Percentiles rank a stretch among this genome's conserved stretches.
Conservation (phyloP, 495 filamentous ascomycete species). For the Neurospora sp. region DNA sequence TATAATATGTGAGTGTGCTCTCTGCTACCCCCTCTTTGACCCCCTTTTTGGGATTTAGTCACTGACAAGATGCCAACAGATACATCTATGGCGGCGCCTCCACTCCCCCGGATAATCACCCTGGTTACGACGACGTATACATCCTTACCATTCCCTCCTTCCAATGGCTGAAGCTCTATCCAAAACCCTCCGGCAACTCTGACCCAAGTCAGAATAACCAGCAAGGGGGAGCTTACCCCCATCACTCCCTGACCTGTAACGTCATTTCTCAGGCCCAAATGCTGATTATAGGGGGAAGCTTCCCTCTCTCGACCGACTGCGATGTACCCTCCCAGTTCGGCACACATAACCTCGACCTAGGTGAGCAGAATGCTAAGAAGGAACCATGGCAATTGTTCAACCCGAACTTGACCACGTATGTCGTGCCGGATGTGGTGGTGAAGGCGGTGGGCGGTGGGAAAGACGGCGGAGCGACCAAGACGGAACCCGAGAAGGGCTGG, state of each 20-base stretch:
- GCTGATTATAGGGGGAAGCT: constrained; percentile 63
- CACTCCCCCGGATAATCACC: constrained; percentile 23
- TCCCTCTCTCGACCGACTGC: constrained; percentile 51
- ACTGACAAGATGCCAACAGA: constrained; percentile 14
- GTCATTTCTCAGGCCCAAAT: constrained; percentile 46
- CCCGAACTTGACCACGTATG: constrained; percentile 38
- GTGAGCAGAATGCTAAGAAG: constrained; percentile 27
- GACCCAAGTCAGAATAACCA: background rate
- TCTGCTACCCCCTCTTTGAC: background rate
- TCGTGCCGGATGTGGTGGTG: constrained; percentile 49
- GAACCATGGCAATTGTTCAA: constrained; percentile 16
- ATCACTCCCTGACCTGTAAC: constrained; percentile 42
- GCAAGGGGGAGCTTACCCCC: constrained; percentile 23
- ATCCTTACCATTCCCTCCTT: constrained; percentile 48
- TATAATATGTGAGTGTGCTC: constrained; percentile 40
- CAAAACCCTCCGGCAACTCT: constrained; percentile 8
- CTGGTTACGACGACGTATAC: constrained; percentile 46
- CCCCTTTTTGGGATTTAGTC: background rate
- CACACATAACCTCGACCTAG: constrained; percentile 49
- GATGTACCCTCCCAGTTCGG: constrained; percentile 50
- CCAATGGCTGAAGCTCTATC: constrained; percentile 43
- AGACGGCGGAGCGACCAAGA: constrained; percentile 56
- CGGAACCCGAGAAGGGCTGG: constrained; percentile 39
- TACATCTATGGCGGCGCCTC: constrained; percentile 44
- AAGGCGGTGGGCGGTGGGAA: constrained; percentile 51